Evolutionary conservation across 2,329 filamentous ascomycete genomes (phyloP).

Genomic region (Diplodia seriata): DNA sequence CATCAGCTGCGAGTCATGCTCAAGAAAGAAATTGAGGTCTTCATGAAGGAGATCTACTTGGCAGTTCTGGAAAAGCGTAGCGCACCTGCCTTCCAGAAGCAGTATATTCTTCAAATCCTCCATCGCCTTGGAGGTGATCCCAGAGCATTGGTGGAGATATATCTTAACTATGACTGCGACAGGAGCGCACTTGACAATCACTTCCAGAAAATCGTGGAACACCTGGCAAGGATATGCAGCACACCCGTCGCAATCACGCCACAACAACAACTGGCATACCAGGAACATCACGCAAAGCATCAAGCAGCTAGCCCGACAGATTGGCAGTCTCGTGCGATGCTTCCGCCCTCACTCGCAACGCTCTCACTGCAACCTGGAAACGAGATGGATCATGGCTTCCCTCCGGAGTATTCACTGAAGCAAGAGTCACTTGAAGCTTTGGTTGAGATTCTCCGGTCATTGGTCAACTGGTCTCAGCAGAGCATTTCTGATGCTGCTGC

Average conservation of each 20-base stretch:
- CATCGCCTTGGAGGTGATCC: constrained; percentile 85
- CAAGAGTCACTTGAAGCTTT: constrained; percentile 86
- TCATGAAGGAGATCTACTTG: constrained; percentile 96
- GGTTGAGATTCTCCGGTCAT: constrained; percentile 84
- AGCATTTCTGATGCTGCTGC: constrained; percentile 58
- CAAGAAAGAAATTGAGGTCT: constrained; percentile 99
- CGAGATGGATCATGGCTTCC: constrained; percentile 73
- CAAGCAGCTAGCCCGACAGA: constrained; percentile 63
- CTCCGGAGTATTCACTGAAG: constrained; percentile 90
- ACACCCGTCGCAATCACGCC: constrained; percentile 76
- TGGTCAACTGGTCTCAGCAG: constrained; percentile 92
- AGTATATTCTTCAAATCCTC: constrained; percentile 86
- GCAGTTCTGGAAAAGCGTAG: constrained; percentile 87
- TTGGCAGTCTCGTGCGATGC: constrained; percentile 84
- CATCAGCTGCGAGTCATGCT: constrained; percentile 92
- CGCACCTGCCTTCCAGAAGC: constrained; percentile 87
- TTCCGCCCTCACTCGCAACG: constrained; percentile 86
- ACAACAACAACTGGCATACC: constrained; percentile 82
- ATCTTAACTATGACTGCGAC: constrained; percentile 98
- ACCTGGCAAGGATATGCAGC: constrained; percentile 86
- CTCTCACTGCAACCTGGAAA: constrained; percentile 68
- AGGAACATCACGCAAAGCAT: constrained; percentile 73
- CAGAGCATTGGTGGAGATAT: constrained; percentile 88
- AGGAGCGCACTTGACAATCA: constrained; percentile 92
- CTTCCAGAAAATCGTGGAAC: constrained; percentile 92